These are phyloP conservation scores for Kwoniella europaea DNA, from an alignment of 768 basidiomycete genomes.

Conservation along the genomic window DNA sequence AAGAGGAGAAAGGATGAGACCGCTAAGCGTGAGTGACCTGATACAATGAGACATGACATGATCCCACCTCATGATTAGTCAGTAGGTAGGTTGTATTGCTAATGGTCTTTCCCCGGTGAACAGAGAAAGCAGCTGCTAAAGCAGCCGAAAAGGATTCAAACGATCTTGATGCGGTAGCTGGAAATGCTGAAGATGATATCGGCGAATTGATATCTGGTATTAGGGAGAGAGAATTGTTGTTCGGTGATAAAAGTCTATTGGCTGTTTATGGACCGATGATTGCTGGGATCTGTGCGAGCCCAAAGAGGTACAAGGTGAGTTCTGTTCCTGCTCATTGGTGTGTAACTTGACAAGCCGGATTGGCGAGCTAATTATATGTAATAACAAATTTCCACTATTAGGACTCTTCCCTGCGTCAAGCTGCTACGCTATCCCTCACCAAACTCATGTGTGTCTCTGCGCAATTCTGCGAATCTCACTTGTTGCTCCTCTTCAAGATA, in stretches of 20 bases:
- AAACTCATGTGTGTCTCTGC: conserved; percentile 97
- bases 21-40: conserved; percentile 67
- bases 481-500: conserved; percentile 87
- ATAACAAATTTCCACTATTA: conserved; percentile 53
- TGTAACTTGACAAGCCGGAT: background rate
- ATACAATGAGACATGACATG: too few species aligned
- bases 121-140: conserved; percentile 64
- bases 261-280: conserved; percentile 87
- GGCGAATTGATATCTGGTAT: conserved; percentile 85
- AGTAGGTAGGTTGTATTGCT: background rate
- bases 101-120: background rate
- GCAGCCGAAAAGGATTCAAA: conserved; percentile 64
- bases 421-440: conserved; percentile 85
- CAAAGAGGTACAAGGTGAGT: conserved; percentile 84
- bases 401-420: conserved; percentile 84
- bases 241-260: conserved; percentile 78
- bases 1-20: conserved; percentile 94
- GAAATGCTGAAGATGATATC: conserved; percentile 97
- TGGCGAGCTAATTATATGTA: background rate
- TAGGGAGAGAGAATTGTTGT: conserved; percentile 84
- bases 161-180: conserved; percentile 95
- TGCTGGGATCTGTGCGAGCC: conserved; percentile 85
- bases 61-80: too few species aligned
- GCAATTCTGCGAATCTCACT: conserved; percentile 87
- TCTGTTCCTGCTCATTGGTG: background rate